phyloP scores from a whole-genome alignment of 441 rosid species.

The Populus hybrid region DNA sequence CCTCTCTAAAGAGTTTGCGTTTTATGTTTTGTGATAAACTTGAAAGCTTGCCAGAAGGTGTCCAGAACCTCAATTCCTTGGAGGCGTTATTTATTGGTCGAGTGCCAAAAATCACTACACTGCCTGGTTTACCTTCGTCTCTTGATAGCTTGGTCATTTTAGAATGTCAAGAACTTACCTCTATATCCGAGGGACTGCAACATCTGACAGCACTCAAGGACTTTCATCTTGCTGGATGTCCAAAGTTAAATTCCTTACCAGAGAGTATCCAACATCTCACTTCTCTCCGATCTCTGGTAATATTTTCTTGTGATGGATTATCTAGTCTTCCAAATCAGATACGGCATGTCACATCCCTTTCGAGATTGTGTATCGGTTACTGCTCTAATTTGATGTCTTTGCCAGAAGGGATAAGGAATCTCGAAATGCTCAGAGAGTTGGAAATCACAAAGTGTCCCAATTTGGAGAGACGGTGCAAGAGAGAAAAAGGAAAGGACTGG shows the following conservation, averaged over 20 bases:
- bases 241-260: constrained; percentile 7
- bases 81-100: accelerated
- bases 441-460: not conserved
- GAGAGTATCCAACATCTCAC: constrained; percentile 5
- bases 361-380: accelerated
- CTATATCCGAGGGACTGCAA: not conserved
- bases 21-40: not conserved
- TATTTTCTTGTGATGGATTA: not conserved
- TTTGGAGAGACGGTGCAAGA: constrained; percentile 8
- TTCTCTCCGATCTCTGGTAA: constrained; percentile 4
- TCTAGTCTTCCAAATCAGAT: constrained; percentile 14
- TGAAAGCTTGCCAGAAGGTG: constrained; percentile 19
- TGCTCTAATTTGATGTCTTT: constrained; percentile 14
- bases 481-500: constrained; percentile 11
- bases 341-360: constrained; percentile 7
- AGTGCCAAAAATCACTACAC: not conserved
- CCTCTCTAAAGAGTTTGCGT: no score
- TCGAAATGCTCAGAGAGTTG: not conserved
- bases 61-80: constrained; percentile 9
- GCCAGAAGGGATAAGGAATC: constrained; percentile 18
- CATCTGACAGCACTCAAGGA: not conserved
- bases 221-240: accelerated
- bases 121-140: constrained; percentile 1
- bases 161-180: not conserved
- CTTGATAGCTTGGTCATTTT: accelerated